Conservation (phyloP, 1,139 yeast genomes). For the Hansenula sp. region DNA sequence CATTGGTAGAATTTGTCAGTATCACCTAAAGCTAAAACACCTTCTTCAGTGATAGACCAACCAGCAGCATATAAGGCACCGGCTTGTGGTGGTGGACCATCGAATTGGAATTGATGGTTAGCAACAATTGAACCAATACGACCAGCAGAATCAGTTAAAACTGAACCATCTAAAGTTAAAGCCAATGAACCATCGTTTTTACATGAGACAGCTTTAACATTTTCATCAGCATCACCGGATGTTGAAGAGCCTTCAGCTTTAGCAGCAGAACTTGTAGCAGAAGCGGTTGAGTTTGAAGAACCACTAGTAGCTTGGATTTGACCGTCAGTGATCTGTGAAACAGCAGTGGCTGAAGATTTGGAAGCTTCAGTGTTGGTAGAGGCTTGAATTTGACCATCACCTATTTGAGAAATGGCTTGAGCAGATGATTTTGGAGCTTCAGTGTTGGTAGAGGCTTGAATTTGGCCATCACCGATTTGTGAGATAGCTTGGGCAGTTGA, state of each 20-base stretch:
- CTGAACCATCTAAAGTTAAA: constrained; percentile 46
- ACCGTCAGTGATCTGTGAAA: constrained; percentile 33
- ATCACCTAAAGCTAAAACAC: constrained; percentile 67
- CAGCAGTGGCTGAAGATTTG: constrained; percentile 9
- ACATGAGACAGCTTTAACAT: constrained; percentile 39
- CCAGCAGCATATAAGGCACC: constrained; percentile 83
- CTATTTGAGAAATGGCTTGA: constrained; percentile 7
- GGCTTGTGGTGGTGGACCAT: constrained; percentile 88
- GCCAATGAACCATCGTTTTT: constrained; percentile 44
- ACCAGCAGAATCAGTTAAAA: constrained; percentile 56
- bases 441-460: constrained; percentile 15
- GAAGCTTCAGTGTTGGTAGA: constrained; percentile 18
- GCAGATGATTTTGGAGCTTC: constrained; percentile 10
- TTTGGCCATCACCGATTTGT: constrained; percentile 17
- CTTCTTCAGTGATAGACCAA: constrained; percentile 64
- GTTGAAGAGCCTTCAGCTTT: not conserved
- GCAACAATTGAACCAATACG: constrained; percentile 80
- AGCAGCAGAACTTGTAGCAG: not conserved
- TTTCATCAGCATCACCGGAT: not conserved
- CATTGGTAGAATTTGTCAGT: constrained; percentile 67
- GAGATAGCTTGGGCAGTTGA: constrained; percentile 20
- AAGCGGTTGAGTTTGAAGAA: constrained; percentile 3
- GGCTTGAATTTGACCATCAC: constrained; percentile 20
- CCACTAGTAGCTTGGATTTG: constrained; percentile 29
- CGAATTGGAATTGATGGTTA: constrained; percentile 82